Evolutionary conservation across 1,284 basidiomycete species (phyloP), one percentile per base, ranked within the genome.

Genomic region (Mycosarcoma mackinlayi): DNA sequence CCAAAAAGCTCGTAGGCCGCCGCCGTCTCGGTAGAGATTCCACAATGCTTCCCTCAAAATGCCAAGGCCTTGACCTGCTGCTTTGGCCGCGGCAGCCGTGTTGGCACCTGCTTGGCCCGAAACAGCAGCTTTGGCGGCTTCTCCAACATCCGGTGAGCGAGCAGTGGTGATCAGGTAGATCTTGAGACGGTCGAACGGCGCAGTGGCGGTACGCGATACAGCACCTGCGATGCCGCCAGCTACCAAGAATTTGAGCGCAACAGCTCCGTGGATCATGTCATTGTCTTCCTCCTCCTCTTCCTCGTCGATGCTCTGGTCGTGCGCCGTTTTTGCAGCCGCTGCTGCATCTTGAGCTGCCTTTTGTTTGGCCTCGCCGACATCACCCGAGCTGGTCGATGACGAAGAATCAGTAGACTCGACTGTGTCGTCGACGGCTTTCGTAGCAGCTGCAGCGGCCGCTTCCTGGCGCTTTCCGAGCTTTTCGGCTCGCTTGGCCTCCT

Each of bases 151-250:
- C n/a, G 44, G 30, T 3, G 77, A 53, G 14, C 73, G 56, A 30
- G 83, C 79, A 87, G 87, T 39, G 4, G 95, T 98, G 71, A 98
- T 98, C 57, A 99, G 88, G 84, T 96, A 98, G 55, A 99, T 89
- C 84, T 97, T 99, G 46, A 99, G 86, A 57, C 96, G 89, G 84
- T 99, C 96, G 75, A 98, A 98, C 0, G 96, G 96, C 6, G 96
- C 96, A 0, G 96, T 99, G 60, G 93, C 94, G 33, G 94, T 92
- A 69, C 96, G 87, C 18, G 94, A 98, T 19, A 98, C 94, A 91
- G 91, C 92, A 53, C 95, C 95, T 14, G 95, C 96, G 16, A 96
- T 86, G 16, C 95, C 95, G 35, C 96, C 95, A 1, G 95, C 96
- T 13, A 94, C 84, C 40, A 98, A 87, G 84, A 96, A 98, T 79